Percentiles rank a stretch among this genome's conserved stretches.
phyloP scores from a whole-genome alignment of 805 yeast genomes.

The Candida arabinofermentans region DNA sequence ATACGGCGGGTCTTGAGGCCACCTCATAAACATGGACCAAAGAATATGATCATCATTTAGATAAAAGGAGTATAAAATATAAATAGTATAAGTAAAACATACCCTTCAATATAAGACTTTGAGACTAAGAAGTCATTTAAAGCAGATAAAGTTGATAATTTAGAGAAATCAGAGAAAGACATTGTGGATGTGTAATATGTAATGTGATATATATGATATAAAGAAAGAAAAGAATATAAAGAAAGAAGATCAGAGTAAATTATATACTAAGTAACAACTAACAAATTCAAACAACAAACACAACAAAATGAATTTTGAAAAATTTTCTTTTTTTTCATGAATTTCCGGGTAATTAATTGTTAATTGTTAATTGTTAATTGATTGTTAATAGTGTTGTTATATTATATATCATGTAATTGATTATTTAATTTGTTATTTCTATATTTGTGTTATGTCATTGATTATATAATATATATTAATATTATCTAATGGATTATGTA shows the following conservation, averaged over 20 bases:
- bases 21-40: slow-evolving; percentile 98
- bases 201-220: neutral
- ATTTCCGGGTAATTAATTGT: no score
- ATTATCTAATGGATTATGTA: no score
- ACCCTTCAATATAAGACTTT: slow-evolving; percentile 95
- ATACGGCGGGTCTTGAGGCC: slow-evolving; percentile 92
- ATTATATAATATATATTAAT: no score
- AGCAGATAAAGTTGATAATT: slow-evolving; percentile 65
- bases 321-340: no score
- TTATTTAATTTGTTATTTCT: no score
- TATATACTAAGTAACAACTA: neutral
- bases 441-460: no score
- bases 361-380: no score
- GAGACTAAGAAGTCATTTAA: slow-evolving; percentile 85
- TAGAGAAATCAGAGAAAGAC: slow-evolving; percentile 81
- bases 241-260: neutral
- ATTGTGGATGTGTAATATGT: slow-evolving; percentile 32
- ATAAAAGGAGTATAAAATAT: slow-evolving; percentile 1
- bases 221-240: neutral
- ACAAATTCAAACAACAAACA: neutral
- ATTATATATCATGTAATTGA: no score
- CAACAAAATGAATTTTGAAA: neutral
- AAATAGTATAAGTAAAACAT: slow-evolving; percentile 40
- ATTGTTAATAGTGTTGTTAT: no score
- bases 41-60: slow-evolving; percentile 59